Conservation (phyloP, 805 yeast species). For the Hanseniaspora osmophila region DNA sequence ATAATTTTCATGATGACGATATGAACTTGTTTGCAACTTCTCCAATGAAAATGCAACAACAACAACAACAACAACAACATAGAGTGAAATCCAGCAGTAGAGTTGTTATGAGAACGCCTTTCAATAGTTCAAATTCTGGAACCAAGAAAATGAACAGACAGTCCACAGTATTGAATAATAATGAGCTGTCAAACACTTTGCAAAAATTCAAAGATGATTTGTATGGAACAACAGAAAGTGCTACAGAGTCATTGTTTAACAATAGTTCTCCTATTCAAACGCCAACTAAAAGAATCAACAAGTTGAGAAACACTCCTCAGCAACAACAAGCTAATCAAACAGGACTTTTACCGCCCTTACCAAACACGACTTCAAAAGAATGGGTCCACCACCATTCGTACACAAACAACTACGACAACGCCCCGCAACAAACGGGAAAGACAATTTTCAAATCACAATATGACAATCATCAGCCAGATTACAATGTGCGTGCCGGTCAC, state of each 20-base stretch:
- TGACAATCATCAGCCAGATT: too few species aligned
- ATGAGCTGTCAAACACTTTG: conserved; percentile 19
- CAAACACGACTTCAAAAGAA: too few species aligned
- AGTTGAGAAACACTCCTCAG: not conserved
- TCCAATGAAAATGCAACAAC: not conserved
- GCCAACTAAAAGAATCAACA: conserved; percentile 6
- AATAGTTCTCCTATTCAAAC: conserved; percentile 5
- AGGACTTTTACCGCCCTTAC: conserved; percentile 9
- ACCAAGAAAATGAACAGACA: conserved; percentile 8
- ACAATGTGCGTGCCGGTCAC: too few species aligned
- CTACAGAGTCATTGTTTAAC: conserved; percentile 1
- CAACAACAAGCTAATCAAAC: conserved; percentile 10
- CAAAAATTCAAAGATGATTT: conserved; percentile 24
- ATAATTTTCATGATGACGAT: not conserved
- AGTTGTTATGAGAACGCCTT: not conserved
- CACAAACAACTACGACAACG: too few species aligned
- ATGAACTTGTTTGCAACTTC: not conserved
- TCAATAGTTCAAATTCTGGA: not conserved
- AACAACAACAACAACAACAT: too few species aligned
- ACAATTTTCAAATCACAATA: too few species aligned
- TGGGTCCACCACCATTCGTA: too few species aligned
- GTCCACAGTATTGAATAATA: conserved; percentile 17
- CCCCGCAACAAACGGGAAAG: too few species aligned
- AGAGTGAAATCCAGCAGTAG: not conserved
- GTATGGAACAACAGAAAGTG: conserved; percentile 13